These are phyloP conservation scores for Apiospora marii DNA, from an alignment of 2,329 filamentous ascomycete species.

Conservation along the genomic window DNA sequence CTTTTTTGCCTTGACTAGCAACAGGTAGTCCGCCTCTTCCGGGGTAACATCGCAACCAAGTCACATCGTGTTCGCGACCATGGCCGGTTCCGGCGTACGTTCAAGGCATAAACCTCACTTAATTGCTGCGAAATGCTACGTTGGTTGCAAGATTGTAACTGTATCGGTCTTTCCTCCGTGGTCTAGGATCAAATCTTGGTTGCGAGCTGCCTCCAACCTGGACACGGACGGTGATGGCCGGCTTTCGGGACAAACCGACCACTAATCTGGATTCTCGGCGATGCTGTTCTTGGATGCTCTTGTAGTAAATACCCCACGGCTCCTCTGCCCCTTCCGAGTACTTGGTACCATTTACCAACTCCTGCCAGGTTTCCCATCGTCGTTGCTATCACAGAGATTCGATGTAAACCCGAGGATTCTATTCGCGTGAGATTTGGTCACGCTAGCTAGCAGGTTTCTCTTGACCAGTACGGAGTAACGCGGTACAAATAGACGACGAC, in stretches of 20 bases:
- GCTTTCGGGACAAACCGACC: background rate
- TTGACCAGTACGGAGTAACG: too few species aligned
- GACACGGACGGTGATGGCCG: background rate
- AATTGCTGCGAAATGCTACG: background rate
- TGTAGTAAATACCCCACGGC: background rate
- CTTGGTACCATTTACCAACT: background rate
- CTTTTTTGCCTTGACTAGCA: background rate
- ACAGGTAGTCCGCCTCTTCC: background rate
- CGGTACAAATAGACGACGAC: background rate
- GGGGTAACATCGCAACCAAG: constrained; percentile 2
- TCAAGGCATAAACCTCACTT: background rate
- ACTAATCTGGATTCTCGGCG: background rate
- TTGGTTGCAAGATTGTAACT: background rate
- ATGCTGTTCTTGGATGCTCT: background rate
- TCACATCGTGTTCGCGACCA: constrained; percentile 13
- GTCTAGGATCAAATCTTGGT: background rate
- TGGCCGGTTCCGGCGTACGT: background rate
- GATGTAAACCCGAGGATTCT: background rate
- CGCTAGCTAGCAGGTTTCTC: too few species aligned
- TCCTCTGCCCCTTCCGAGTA: background rate
- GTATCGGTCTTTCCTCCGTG: background rate
- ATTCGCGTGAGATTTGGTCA: background rate
- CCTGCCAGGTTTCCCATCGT: background rate
- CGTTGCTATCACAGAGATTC: background rate
- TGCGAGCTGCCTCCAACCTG: background rate